Evolutionary conservation across 176 grass and related monocot genomes (phyloP), one percentile per base, ranked within the genome.

Genomic region (Tillandsia leiboldiana): DNA sequence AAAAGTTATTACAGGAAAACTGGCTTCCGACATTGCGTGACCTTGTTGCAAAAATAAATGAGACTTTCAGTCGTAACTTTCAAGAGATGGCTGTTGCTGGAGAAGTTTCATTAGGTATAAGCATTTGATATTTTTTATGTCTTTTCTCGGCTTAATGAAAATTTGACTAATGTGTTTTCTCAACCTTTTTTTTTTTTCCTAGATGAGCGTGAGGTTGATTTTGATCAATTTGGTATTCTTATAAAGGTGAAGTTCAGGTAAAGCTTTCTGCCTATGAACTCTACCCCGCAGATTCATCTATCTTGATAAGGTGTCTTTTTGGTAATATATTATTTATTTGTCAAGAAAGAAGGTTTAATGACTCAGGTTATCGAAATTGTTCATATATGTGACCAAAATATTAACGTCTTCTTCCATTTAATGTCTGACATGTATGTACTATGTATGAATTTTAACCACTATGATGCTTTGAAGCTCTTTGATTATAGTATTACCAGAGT

Each of bases 11-110:
- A 26, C 77, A 97, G 93, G 84, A 76, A 67, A 97, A 83, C 77
- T 97, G 93, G 93, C 83, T 97, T 73, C 93, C 83, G 33, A 90
- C 83, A 56, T 76, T 97, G 78, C 82, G 79, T 47, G 66, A 63
- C 72, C 89, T 97, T 72, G 86, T 97, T 72, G 72, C 81, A 63
- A 92, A 82, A 87, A 97, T 92, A 90, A 97, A 92, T 54, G 84
- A 83, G 26, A 97, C 86, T 18, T 97, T 92, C 69, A 83, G 89
- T 78, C 81, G 10, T 67, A 97, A 97, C 74, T 97, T 97, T 79
- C 93, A 92, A 90, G 93, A 97, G 76, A 97, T 97, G 93, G 93
- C 93, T 73, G 86, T 97, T 83, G 89, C 93, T 77, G 93, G 93
- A 78, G 93, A 97, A 87, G 86, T 97, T 79, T 92, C 86, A 66